Percentiles rank a stretch among this genome's conserved stretches.
Evolutionary conservation across 108 stramenopile species (phyloP).

Genomic region (Pseudonitzschia pungens): DNA sequence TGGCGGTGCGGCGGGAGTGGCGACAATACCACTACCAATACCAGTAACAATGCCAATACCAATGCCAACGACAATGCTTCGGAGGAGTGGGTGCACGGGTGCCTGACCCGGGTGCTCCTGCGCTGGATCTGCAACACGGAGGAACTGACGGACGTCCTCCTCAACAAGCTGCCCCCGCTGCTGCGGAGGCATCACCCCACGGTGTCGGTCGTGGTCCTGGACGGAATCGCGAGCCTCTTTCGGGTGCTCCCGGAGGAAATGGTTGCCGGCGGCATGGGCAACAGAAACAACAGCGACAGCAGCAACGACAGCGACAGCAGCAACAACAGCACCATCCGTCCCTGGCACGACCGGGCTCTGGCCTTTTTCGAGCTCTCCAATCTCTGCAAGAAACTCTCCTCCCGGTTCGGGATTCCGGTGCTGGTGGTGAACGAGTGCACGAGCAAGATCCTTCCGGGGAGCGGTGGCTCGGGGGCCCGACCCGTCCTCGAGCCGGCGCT

Average conservation of each 20-base stretch:
- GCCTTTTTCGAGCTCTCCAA: conserved; percentile 50
- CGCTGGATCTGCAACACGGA: conserved; percentile 36
- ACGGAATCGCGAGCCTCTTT: conserved; percentile 70
- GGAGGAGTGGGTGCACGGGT: conserved; percentile 10
- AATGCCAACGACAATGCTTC: conserved; percentile 13
- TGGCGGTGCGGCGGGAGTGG: background rate
- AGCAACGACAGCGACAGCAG: background rate
- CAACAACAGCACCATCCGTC: background rate
- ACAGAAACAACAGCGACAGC: conserved; percentile 5
- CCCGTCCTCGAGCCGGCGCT: conserved; percentile 48
- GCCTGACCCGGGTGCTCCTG: conserved; percentile 13
- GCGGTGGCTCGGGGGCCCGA: background rate
- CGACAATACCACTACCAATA: background rate
- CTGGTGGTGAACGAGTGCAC: conserved; percentile 72
- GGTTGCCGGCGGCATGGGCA: conserved; percentile 6
- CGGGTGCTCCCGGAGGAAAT: conserved; percentile 25
- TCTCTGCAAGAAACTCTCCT: conserved; percentile 44
- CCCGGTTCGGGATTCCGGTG: conserved; percentile 48
- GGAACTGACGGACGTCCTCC: conserved; percentile 23
- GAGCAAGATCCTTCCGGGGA: conserved; percentile 4
- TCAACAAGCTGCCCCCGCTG: conserved; percentile 12
- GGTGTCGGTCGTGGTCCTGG: conserved; percentile 51
- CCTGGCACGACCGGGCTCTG: conserved; percentile 29
- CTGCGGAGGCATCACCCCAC: conserved; percentile 8
- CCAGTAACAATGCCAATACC: conserved; percentile 6